Evolutionary conservation across 768 basidiomycete species (phyloP), one percentile per base, ranked within the genome.

Genomic region (Leccinum obscurum): DNA sequence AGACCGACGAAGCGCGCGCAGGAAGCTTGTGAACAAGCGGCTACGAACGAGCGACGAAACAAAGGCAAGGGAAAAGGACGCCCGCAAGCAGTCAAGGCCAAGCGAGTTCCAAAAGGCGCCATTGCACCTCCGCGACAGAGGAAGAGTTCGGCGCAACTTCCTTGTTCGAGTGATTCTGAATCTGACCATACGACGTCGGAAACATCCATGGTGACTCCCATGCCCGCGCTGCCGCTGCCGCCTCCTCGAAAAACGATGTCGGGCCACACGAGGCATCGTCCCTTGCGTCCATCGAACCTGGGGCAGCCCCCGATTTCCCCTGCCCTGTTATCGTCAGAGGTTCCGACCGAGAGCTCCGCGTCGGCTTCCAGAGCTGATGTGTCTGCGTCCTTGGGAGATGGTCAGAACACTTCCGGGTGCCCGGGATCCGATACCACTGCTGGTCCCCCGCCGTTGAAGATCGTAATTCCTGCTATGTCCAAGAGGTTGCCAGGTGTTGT

Each of bases 1-100:
- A 75, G 66, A 20, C 60, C 55, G 15, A 63, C 66, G 4, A 41
- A 60, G 22, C 64, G 70, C 13, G 71, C 62, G 3, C 62, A 62
- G 22, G 65, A 58, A 9, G 64, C 64, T 37, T 37, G 56, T 1
- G 11, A 58, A 13, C 56, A 57, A 4, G 20, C 48, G 26, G 64
- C 59, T 6, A 2, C 34, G 11, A 44, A 15, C 8, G 51, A 22
- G 15, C 52, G 34, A 54, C 59, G 50, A 56, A 54, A 52, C 35
- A 62, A 60, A 15, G 60, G 30, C 8, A 64, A 20, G 20, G 44
- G n/a, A 50, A 60, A 35, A 20, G 44, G 44, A 54, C n/a, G 8
- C 24, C n/a, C 13, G 20, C 13, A 26, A 11, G 15, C 0, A 46
- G 51, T 52, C 7, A 62, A 57, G 26, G 55, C 32, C 32, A 51